Conservation (phyloP, 208 protist species). For the Leishmania gerbilli region DNA sequence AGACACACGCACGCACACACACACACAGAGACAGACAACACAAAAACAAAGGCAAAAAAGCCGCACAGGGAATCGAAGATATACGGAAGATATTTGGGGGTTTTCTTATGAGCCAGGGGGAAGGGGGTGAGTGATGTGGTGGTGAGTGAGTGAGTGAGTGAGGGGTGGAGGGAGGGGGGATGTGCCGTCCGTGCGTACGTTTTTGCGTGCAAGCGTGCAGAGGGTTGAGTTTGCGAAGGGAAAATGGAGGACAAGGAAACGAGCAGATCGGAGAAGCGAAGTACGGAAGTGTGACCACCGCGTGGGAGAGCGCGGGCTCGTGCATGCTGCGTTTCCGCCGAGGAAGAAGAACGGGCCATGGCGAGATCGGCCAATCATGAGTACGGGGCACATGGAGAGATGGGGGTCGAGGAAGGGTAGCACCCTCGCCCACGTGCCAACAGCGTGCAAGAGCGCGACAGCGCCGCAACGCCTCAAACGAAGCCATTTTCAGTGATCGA, state of each 20-base stretch:
- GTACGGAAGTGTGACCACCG: neutral
- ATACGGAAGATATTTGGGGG: too few species aligned
- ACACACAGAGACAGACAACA: neutral
- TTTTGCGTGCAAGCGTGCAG: neutral
- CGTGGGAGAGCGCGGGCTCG: neutral
- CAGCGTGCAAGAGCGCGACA: neutral
- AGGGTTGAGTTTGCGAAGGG: neutral
- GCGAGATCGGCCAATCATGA: neutral
- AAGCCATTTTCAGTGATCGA: neutral
- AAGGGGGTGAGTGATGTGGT: neutral
- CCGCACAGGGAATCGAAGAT: neutral
- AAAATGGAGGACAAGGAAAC: neutral
- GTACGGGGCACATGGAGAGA: neutral
- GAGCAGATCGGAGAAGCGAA: too few species aligned
- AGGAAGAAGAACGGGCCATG: neutral
- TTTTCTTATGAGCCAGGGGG: too few species aligned
- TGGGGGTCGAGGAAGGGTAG: neutral
- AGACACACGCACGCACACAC: neutral
- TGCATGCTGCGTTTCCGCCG: neutral
- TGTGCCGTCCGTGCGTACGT: neutral
- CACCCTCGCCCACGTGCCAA: neutral
- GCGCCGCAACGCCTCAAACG: neutral
- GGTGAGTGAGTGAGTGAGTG: neutral
- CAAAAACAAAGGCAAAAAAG: neutral
- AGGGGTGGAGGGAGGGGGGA: neutral